Evolutionary conservation across 176 grass and related monocot species (phyloP).

Genomic region (Juncus inflexus): DNA sequence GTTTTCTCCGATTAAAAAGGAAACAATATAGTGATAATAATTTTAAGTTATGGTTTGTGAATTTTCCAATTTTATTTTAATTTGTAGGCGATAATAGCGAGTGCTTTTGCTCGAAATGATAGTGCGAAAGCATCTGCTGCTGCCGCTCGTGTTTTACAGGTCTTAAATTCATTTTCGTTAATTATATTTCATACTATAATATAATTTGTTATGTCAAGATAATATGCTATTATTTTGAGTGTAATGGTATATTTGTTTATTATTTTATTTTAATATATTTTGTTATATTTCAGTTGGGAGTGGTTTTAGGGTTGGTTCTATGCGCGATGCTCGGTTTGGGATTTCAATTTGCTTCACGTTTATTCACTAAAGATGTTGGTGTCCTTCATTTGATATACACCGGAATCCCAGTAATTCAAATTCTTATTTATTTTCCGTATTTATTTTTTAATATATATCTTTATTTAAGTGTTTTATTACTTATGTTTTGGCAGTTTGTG

Average conservation of each 20-base stretch:
- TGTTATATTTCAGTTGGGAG: slow-evolving; percentile 50
- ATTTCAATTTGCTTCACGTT: slow-evolving; percentile 69
- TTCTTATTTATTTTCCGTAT: not conserved
- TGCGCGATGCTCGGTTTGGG: slow-evolving; percentile 58
- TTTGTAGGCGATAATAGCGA: slow-evolving; percentile 86
- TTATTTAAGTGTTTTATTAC: slow-evolving; percentile 9
- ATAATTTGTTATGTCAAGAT: slow-evolving; percentile 4
- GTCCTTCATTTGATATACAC: slow-evolving; percentile 72
- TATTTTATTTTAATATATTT: slow-evolving; percentile 1
- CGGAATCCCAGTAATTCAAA: slow-evolving; percentile 66
- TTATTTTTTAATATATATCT: not conserved
- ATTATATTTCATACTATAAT: not conserved
- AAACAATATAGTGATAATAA: too few relatives aligned
- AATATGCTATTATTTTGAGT: not conserved
- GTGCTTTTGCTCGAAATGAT: slow-evolving; percentile 75
- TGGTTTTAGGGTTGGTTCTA: slow-evolving; percentile 64
- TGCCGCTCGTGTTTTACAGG: slow-evolving; percentile 81
- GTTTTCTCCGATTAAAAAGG: too few relatives aligned
- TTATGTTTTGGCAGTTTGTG: slow-evolving; percentile 56
- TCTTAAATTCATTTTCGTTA: slow-evolving; percentile 12
- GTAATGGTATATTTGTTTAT: too few relatives aligned
- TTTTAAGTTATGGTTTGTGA: too few relatives aligned
- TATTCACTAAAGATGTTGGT: slow-evolving; percentile 69
- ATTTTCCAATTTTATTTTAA: not conserved
- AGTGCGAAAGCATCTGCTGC: slow-evolving; percentile 45